Evolutionary conservation across 2,329 filamentous ascomycete genomes (phyloP), one percentile per base, ranked within the genome.

Genomic region (Emmonsia crescens): DNA sequence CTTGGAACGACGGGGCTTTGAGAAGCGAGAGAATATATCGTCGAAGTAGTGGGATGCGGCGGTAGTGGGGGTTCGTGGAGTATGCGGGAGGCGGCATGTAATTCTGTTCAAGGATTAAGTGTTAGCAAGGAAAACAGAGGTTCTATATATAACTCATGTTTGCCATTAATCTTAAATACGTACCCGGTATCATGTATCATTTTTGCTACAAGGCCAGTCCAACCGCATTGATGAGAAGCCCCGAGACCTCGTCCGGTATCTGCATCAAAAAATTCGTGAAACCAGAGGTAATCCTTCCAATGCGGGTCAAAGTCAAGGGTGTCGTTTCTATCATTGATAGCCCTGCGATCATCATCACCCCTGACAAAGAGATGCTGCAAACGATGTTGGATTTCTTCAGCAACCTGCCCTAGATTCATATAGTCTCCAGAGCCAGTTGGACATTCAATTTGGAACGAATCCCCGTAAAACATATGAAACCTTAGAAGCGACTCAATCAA

Each of bases 121-220:
- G 73, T 84, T 75, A 85, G 80, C 69, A 63, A 5, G 16, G 3
- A 4, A 44, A 19, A 4, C 16, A 8, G 21, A 2, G 10, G 24
- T 5, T 33, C 46, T 52, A 29, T 31, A 5, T 24, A 60, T 48
- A 44, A 16, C 33, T 2, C 16, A 21, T 33, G n/a, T 29, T 60
- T 36, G 27, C 24, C 2, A 16, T 29, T 56, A 42, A 9, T 42
- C 5, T 46, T n/a, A 52, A 33, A 19, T 27, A 77, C 87, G 79
- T 86, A 94, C 89, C 92, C 93, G 67, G 93, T 96, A 71, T 97
- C 94, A 69, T 97, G 93, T 63, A 97, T 97, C 85, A 97, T 89
- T 76, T 95, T 92, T 31, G 93, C 93, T 73, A 97, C 91, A 67
- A 97, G 76, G 29, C 93, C 93, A 44, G 93, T 96, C 93, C 94